phyloP scores from a whole-genome alignment of 1,139 yeast species.

The Sugiyamaella paludigena region DNA sequence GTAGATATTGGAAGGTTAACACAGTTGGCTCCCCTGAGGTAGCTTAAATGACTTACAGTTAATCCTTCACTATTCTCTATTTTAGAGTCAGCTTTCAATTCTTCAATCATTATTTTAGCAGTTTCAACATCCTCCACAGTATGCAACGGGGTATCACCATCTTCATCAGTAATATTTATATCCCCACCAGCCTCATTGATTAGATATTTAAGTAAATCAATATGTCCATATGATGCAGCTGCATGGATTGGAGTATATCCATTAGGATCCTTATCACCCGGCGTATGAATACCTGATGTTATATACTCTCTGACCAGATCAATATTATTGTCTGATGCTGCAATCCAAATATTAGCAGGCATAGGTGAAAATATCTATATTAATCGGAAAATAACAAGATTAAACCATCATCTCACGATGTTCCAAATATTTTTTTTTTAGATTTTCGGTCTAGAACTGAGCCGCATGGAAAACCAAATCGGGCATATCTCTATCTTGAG shows the following conservation, averaged over 20 bases:
- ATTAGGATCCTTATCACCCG: conserved; percentile 80
- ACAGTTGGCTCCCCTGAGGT: background rate
- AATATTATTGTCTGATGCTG: conserved; percentile 81
- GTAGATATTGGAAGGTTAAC: conserved; percentile 15
- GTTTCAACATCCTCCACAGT: conserved; percentile 71
- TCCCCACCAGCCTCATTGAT: conserved; percentile 64
- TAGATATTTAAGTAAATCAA: conserved; percentile 60
- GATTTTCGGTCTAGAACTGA: too few relatives aligned
- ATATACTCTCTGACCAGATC: conserved; percentile 58
- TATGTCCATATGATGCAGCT: conserved; percentile 89
- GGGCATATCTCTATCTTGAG: too few relatives aligned
- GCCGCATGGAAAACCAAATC: too few relatives aligned
- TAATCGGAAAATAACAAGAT: too few relatives aligned
- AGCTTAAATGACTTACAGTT: conserved; percentile 45
- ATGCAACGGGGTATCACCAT: conserved; percentile 95
- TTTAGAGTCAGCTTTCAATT: conserved; percentile 62
- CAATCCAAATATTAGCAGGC: conserved; percentile 78
- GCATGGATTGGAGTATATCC: conserved; percentile 98
- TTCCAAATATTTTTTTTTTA: too few relatives aligned
- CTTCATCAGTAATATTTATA: conserved; percentile 74
- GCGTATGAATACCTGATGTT: conserved; percentile 49
- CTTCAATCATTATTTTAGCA: conserved; percentile 65
- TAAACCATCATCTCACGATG: too few relatives aligned
- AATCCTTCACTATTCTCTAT: conserved; percentile 68
- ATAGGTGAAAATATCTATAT: background rate